Conservation (phyloP, 2,329 filamentous ascomycete species). For the Alternaria solani region DNA sequence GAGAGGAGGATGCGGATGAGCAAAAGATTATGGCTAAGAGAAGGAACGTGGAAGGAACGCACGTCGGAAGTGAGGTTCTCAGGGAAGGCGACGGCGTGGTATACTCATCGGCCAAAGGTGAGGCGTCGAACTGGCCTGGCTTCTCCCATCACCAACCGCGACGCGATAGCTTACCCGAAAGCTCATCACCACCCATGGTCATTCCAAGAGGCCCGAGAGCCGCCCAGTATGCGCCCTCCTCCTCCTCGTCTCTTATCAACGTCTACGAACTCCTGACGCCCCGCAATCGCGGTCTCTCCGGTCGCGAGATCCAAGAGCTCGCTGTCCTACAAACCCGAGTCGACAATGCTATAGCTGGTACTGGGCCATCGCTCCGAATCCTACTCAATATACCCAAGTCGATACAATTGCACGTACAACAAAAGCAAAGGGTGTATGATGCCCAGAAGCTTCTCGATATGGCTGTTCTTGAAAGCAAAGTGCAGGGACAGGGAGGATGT, state of each 20-base stretch:
- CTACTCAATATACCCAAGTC: background rate
- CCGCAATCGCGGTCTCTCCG: background rate
- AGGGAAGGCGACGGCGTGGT: background rate
- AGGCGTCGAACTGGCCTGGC: background rate
- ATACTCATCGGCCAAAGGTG: background rate
- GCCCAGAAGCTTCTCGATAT: background rate
- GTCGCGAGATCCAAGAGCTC: background rate
- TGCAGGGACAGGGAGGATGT: background rate
- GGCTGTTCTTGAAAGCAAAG: background rate
- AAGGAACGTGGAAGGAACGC: background rate
- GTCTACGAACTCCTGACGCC: background rate
- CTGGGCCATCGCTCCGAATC: background rate
- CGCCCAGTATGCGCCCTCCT: too few species aligned
- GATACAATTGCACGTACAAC: background rate
- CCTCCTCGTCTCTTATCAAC: background rate
- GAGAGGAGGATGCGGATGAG: background rate
- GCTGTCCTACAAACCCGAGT: background rate
- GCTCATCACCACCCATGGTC: background rate
- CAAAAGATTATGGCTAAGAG: background rate
- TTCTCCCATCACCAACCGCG: background rate
- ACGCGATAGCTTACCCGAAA: background rate
- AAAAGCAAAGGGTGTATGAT: background rate
- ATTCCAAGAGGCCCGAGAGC: background rate
- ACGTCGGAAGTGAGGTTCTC: background rate
- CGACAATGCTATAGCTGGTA: background rate